Percentiles rank a stretch among this genome's conserved stretches.
Evolutionary conservation across 177 flowering plant species (phyloP).

Genomic region (Tripterygium wilfordii): DNA sequence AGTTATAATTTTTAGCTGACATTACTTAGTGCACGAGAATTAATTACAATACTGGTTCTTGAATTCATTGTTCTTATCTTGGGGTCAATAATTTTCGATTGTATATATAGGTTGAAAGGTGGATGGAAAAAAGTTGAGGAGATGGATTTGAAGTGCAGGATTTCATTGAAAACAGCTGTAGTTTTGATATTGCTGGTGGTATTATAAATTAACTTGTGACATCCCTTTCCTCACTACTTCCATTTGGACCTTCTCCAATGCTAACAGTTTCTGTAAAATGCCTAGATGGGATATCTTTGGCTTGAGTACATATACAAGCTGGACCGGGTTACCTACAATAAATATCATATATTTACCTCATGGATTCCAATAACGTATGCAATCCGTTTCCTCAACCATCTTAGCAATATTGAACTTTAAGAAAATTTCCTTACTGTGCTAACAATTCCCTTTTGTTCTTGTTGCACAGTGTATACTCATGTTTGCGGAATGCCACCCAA

Average conservation of each 20-base stretch:
- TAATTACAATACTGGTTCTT: no score
- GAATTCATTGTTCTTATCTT: no score
- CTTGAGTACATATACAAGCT: constrained; percentile 84
- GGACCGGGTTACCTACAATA: constrained; percentile 85
- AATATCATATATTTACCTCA: constrained; percentile 93
- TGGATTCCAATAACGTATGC: constrained; percentile 98
- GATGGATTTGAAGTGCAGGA: constrained; percentile 53
- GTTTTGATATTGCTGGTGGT: constrained; percentile 47
- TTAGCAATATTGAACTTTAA: neutral
- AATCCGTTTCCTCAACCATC: neutral
- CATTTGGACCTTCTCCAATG: no score
- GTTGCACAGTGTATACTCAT: constrained; percentile 68
- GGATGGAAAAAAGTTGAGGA: constrained; percentile 99
- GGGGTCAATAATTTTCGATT: constrained; percentile 3
- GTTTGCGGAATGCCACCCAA: constrained; percentile 83
- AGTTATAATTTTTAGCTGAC: no score
- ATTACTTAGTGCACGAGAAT: no score
- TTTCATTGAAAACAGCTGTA: constrained; percentile 58
- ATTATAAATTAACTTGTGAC: constrained; percentile 14
- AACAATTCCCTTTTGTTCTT: constrained; percentile 7
- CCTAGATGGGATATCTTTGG: constrained; percentile 87
- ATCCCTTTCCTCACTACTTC: no score
- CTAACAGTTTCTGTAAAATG: neutral
- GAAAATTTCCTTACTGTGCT: neutral
- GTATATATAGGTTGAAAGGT: constrained; percentile 72